Evolutionary conservation across 2,329 filamentous ascomycete genomes (phyloP).

Genomic region (Aotearoamyces nothofagi): DNA sequence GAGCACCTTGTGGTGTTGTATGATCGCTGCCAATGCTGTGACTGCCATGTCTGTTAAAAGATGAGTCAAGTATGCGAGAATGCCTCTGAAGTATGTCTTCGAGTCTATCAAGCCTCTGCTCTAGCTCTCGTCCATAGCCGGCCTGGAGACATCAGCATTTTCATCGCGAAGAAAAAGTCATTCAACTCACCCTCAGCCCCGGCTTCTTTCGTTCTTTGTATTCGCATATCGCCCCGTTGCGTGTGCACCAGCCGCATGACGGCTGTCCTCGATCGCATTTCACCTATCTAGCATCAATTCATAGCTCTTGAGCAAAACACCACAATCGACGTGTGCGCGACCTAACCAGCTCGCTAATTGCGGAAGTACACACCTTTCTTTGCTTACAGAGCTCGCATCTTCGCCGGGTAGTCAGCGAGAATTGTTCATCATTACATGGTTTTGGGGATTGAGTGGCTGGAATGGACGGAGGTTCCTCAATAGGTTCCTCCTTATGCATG

Average conservation of each 20-base stretch:
- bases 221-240: slow-evolving; percentile 47
- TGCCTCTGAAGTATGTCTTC: slow-evolving; percentile 52
- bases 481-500: slow-evolving; percentile 5
- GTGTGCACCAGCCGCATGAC: slow-evolving; percentile 51
- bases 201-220: slow-evolving; percentile 58
- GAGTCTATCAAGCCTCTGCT: slow-evolving; percentile 55
- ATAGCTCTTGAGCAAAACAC: too few relatives aligned
- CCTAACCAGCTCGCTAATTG: too few relatives aligned
- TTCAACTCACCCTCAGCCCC: slow-evolving; percentile 25
- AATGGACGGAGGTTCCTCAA: slow-evolving; percentile 6
- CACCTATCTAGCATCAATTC: too few relatives aligned
- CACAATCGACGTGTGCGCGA: too few relatives aligned
- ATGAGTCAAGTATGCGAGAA: slow-evolving; percentile 48
- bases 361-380: slow-evolving; percentile 58
- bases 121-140: slow-evolving; percentile 58
- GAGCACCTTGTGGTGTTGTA: slow-evolving; percentile 34
- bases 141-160: slow-evolving; percentile 24
- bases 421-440: slow-evolving; percentile 9
- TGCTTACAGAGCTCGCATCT: slow-evolving; percentile 70
- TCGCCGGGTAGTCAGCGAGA: slow-evolving; percentile 19
- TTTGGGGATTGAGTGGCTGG: slow-evolving; percentile 4
- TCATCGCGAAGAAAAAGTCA: not conserved
- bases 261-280: slow-evolving; percentile 67
- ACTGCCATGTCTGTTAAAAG: slow-evolving; percentile 25
- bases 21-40: slow-evolving; percentile 37